These are phyloP conservation scores for Dendrobium officinale DNA, from an alignment of 106 monocot genomes.

Conservation along the genomic window DNA sequence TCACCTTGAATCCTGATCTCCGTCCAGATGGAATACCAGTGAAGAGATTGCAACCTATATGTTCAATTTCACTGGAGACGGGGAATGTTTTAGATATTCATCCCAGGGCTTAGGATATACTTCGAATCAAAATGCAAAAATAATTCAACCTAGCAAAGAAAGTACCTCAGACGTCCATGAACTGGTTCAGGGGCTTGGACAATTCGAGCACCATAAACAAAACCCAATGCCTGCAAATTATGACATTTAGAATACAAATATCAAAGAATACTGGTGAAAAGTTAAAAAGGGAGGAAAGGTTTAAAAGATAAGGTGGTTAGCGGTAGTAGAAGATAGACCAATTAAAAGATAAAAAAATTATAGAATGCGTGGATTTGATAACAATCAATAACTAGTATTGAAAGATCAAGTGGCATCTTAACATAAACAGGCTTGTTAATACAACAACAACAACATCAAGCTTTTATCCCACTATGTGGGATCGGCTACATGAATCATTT, in stretches of 20 bases:
- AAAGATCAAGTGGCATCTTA: too few relatives aligned
- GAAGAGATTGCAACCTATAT: conserved; percentile 60
- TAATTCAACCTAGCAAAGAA: background rate
- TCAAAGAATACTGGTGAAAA: background rate
- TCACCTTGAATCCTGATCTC: conserved; percentile 90
- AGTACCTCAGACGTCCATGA: conserved; percentile 86
- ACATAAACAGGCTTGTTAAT: too few relatives aligned
- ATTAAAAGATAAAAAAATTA: background rate
- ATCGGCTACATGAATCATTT: too few relatives aligned
- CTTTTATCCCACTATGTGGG: too few relatives aligned
- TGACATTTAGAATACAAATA: background rate
- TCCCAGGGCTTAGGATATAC: background rate
- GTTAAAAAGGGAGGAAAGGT: background rate
- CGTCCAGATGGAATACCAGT: conserved; percentile 78
- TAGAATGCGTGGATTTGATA: background rate
- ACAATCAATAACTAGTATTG: too few relatives aligned
- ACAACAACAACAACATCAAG: too few relatives aligned
- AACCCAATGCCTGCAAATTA: conserved; percentile 63
- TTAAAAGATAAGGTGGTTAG: background rate
- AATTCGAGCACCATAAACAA: conserved; percentile 83
- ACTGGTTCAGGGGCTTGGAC: conserved; percentile 90
- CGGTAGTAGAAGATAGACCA: background rate
- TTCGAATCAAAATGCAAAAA: background rate
- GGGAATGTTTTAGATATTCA: background rate
- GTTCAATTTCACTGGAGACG: conserved; percentile 81